phyloP scores from a whole-genome alignment of 2,329 filamentous ascomycete genomes.

The Bipolaris sorokiniana region DNA sequence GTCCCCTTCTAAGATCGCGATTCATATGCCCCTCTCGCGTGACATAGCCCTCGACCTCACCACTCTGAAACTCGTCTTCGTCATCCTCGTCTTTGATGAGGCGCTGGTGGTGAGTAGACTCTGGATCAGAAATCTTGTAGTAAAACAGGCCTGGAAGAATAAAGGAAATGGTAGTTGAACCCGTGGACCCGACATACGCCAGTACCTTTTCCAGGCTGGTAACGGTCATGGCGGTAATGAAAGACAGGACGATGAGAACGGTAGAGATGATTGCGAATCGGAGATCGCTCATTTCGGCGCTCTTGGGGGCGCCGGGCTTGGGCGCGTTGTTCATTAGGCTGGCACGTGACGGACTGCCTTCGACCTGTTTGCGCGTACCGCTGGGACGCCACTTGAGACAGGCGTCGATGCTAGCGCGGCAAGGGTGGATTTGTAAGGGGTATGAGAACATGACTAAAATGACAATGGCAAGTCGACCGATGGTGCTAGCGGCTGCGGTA shows the following conservation, averaged over 20 bases:
- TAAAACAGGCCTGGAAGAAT: slow-evolving; percentile 96
- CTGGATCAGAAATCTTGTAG: slow-evolving; percentile 94
- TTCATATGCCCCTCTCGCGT: slow-evolving; percentile 57
- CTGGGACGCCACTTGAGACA: slow-evolving; percentile 88
- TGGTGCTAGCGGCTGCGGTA: slow-evolving; percentile 80
- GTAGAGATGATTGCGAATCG: slow-evolving; percentile 92
- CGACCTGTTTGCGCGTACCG: slow-evolving; percentile 40
- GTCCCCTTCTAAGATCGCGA: slow-evolving; percentile 68
- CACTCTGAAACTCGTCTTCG: slow-evolving; percentile 66
- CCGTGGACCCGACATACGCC: slow-evolving; percentile 93
- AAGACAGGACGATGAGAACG: slow-evolving; percentile 80
- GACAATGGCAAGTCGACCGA: slow-evolving; percentile 94
- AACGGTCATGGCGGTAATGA: slow-evolving; percentile 88
- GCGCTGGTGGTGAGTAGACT: slow-evolving; percentile 83
- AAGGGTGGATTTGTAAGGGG: slow-evolving; percentile 93
- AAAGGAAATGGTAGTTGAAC: slow-evolving; percentile 94
- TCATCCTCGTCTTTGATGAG: slow-evolving; percentile 92
- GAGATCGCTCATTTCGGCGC: slow-evolving; percentile 75
- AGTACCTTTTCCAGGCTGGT: slow-evolving; percentile 87
- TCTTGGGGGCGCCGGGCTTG: slow-evolving; percentile 21
- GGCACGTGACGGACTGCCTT: slow-evolving; percentile 51
- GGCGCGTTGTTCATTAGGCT: slow-evolving; percentile 52
- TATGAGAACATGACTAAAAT: slow-evolving; percentile 96
- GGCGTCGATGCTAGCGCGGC: slow-evolving; percentile 91
- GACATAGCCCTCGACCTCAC: slow-evolving; percentile 57